Percentiles rank a stretch among this genome's conserved stretches.
These are phyloP conservation scores for Phytophthora foliorum DNA, from an alignment of 352 stramenopile species.

Conservation along the genomic window DNA sequence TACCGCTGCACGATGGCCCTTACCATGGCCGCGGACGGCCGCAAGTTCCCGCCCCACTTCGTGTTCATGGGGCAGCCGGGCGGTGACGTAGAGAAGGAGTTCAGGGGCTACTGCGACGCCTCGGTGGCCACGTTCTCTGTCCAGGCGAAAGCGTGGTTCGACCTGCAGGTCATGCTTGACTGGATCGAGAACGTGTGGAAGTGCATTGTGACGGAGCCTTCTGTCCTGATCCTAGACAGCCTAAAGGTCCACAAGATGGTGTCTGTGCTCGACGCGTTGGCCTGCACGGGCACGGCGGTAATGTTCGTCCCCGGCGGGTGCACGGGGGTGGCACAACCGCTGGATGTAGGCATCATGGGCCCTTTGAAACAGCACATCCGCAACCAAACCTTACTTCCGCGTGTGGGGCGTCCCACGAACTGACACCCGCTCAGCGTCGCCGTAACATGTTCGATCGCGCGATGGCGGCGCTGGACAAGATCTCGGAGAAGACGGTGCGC, in stretches of 20 bases:
- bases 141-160: constrained; percentile 23
- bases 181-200: constrained; percentile 23
- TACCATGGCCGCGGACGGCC: not conserved
- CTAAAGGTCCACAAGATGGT: not conserved
- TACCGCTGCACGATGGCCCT: constrained; percentile 30
- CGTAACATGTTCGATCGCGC: not conserved
- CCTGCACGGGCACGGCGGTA: not conserved
- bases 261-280: not conserved
- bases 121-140: constrained; percentile 17
- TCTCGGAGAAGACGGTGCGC: not conserved
- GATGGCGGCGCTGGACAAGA: not conserved
- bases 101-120: constrained; percentile 1
- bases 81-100: constrained; percentile 12
- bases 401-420: not conserved
- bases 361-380: not conserved
- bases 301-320: not conserved
- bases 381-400: not conserved
- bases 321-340: not conserved
- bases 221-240: not conserved
- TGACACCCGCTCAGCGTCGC: not conserved
- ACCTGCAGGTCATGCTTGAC: constrained; percentile 27
- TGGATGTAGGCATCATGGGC: not conserved
- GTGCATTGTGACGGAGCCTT: constrained; percentile 7
- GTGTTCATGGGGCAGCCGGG: constrained; percentile 21
- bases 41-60: constrained; percentile 23